Percentiles rank a stretch among this genome's conserved stretches.
These are phyloP conservation scores for Fusarium euwallaceae DNA, from an alignment of 2,329 filamentous ascomycete species.

Conservation along the genomic window DNA sequence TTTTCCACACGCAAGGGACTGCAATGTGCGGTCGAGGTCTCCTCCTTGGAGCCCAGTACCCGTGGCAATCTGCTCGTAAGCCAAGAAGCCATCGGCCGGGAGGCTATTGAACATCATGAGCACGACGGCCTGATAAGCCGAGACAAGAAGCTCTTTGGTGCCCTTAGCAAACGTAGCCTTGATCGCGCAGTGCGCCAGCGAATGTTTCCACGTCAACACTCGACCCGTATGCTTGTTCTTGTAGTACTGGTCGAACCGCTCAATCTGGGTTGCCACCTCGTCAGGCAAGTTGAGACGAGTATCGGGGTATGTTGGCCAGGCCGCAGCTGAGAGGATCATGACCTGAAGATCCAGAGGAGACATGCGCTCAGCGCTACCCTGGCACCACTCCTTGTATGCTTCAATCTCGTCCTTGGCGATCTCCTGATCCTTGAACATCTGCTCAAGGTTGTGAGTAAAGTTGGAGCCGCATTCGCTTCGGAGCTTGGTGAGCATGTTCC, in stretches of 20 bases:
- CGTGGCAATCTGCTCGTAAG: conserved; percentile 80
- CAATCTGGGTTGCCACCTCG: conserved; percentile 80
- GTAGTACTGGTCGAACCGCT: conserved; percentile 88
- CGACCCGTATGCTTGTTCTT: conserved; percentile 90
- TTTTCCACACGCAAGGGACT: conserved; percentile 94
- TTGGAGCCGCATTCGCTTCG: conserved; percentile 93
- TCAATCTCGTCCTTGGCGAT: conserved; percentile 92
- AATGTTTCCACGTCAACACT: conserved; percentile 91
- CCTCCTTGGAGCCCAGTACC: conserved; percentile 80
- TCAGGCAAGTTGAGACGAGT: conserved; percentile 78
- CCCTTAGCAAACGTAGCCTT: conserved; percentile 84
- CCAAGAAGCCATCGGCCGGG: conserved; percentile 69
- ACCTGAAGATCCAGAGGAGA: conserved; percentile 76
- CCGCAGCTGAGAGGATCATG: conserved; percentile 88
- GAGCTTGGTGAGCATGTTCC: conserved; percentile 92
- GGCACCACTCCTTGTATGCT: conserved; percentile 81
- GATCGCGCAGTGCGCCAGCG: conserved; percentile 90
- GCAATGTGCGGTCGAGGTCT: conserved; percentile 90
- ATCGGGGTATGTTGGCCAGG: conserved; percentile 94
- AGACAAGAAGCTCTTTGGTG: conserved; percentile 89
- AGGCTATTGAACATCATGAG: conserved; percentile 89
- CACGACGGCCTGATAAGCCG: conserved; percentile 91
- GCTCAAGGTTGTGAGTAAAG: conserved; percentile 97
- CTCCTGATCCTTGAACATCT: conserved; percentile 99
- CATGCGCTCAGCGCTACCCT: conserved; percentile 63